Evolutionary conservation across 2,329 filamentous ascomycete genomes (phyloP).

Genomic region (Aspergillus ochraceus): DNA sequence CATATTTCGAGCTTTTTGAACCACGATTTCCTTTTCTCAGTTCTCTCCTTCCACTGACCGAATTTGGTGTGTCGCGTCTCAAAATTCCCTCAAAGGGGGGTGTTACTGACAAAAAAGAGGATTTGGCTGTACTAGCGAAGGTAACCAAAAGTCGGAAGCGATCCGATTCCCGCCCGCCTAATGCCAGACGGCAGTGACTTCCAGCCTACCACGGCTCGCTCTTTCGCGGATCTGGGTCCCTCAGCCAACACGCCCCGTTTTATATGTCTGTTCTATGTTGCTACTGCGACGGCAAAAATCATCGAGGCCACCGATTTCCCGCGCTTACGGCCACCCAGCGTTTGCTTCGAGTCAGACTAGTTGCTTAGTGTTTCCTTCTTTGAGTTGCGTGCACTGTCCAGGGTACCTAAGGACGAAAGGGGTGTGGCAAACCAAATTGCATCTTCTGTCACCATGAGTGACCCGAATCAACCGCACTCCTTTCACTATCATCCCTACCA

Average conservation of each 20-base stretch:
- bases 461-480: slow-evolving; percentile 19
- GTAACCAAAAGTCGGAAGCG: not conserved
- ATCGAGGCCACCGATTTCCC: not conserved
- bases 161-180: slow-evolving; percentile 1
- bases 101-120: not conserved
- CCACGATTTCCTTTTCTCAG: not conserved
- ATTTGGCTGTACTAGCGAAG: not conserved
- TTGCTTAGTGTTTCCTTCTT: not conserved
- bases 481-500: slow-evolving; percentile 15
- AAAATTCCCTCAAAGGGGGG: not conserved
- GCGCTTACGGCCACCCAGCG: not conserved
- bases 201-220: slow-evolving; percentile 4
- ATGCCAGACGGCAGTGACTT: not conserved
- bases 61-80: not conserved
- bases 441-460: slow-evolving; percentile 21
- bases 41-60: too few relatives aligned
- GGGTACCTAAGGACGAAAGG: slow-evolving; percentile 1
- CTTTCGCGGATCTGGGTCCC: not conserved
- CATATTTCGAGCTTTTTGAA: not conserved
- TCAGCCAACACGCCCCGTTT: not conserved
- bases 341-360: not conserved
- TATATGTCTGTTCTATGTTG: not conserved
- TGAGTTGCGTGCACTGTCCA: slow-evolving; percentile 11
- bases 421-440: slow-evolving; percentile 8
- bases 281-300: not conserved